Evolutionary conservation across 805 yeast species (phyloP), one percentile per base, ranked within the genome.

Genomic region (Hanseniaspora hatyaiensis): DNA sequence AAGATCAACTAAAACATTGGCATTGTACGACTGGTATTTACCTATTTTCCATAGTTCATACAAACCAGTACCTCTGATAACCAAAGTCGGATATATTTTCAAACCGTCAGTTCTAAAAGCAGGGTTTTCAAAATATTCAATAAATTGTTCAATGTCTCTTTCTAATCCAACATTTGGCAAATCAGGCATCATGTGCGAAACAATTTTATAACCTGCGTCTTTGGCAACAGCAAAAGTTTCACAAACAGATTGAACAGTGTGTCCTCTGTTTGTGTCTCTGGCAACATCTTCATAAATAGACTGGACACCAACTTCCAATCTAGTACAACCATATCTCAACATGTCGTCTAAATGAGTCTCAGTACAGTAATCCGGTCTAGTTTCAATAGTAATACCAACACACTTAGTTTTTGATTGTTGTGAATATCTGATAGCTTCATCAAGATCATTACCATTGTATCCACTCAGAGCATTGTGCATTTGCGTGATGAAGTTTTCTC

Each of bases 161-260:
- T 92, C 98, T 95, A 89, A 85, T 16, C 97, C 98, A 51, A 92
- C 96, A 59, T 92, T 92, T 15, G 98, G 98, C 57, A 92, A 71
- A 69, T 92, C 98, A 13, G 98, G 98, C 98, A 92, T 92, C 98
- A 92, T 92, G 67, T 92, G 98, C 54, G 94, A 80, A 20, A 92
- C 98, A 47, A 92, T 95, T 62, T 92, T 92, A 65, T 88, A 92
- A 12, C 98, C 98, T 1, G 98, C 89, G 65, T 92, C 98, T 62
- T 92, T 92, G n/a, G 97, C 94, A 39, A 82, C 77, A 1, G 85
- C 84, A 68, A 92, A 92, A 0, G 97, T 92, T 60, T 89, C 94
- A 65, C 96, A 84, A 8, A 92, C 98, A 1, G 97, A 78, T 62
- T 80, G 82, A 19, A 92, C 98, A 0, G 98, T 92, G 60, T 92